Base-by-base conservation (phyloP, 2,329 filamentous ascomycete species). In the Colletotrichum sp. region DNA sequence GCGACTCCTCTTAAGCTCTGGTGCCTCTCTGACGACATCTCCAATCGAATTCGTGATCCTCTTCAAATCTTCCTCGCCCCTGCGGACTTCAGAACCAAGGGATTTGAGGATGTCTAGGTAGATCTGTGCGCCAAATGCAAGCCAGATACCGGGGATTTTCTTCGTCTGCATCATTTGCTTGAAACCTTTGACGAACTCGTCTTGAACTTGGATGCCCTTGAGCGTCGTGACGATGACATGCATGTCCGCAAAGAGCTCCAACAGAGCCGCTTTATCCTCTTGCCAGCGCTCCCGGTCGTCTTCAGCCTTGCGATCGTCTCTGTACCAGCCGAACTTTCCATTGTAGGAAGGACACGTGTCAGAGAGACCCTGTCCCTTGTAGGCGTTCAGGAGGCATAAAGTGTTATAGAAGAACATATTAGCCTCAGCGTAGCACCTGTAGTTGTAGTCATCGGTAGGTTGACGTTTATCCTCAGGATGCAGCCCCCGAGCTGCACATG, bases 71-170 rank as follows among this genome's bases (percentile, higher is more conserved):
- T 18, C 39, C 68, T 55, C 36, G 4, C 57, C 68, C 13, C 44
- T 64, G 10, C 34, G 34, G 13, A 62, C 55, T 10, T 30, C 10
- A 7, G 28, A 8, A 1, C 74, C 75, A 16, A 77, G 26, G 28
- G 39, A 30, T 57, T 81, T 75, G 7, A 81, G 16, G 5, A 81
- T 71, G 12, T 76, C 72, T 12, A 80, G 59, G 57, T 80, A 81
- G 2, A 78, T 65, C 16, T 80, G 79, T 4, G 76, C 16, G 30
- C 72, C 76, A 32, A 77, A 80, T 2, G 34, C 26, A 10, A 80
- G 36, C 79, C 80, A 78, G 3, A 81, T 12, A 18, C 28, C 72
- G 3, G 68, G 71, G 8, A 30, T 10, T 6, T 13, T 15, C 21
- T 6, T 10, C 28, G 6, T 36, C 13, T 28, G 16, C 26, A 60